phyloP scores from a whole-genome alignment of 2,329 filamentous ascomycete genomes.

The Trichoderma cornu-damae region DNA sequence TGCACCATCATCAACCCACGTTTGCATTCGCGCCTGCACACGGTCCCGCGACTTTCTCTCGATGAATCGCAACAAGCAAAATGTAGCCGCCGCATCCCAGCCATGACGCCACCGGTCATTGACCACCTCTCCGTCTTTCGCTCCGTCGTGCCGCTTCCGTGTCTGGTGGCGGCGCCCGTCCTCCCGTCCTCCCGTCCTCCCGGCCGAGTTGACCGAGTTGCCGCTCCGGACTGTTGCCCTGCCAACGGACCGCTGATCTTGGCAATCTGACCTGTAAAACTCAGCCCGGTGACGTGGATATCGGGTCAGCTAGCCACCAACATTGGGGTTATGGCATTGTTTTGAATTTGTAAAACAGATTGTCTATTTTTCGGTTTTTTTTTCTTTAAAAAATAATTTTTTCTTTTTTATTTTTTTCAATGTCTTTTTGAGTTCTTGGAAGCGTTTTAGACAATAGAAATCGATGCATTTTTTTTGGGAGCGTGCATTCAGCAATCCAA shows the following conservation, averaged over 20 bases:
- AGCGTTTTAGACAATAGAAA: background rate
- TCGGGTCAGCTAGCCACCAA: too few relatives aligned
- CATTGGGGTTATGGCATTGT: conserved; percentile 1
- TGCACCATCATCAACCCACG: background rate
- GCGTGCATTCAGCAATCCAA: conserved; percentile 22
- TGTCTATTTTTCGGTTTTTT: background rate
- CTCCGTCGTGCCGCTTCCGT: conserved; percentile 8
- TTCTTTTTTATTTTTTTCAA: too few relatives aligned
- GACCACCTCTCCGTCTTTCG: background rate
- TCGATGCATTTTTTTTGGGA: conserved; percentile 11
- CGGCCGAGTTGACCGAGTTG: background rate
- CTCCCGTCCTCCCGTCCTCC: conserved; percentile 11
- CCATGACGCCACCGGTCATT: background rate
- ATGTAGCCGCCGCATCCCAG: background rate
- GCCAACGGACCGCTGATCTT: conserved; percentile 12
- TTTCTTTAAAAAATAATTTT: too few relatives aligned
- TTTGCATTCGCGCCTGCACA: background rate
- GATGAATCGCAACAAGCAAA: background rate
- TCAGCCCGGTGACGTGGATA: conserved; percentile 14
- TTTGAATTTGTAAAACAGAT: conserved; percentile 2
- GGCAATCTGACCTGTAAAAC: conserved; percentile 8
- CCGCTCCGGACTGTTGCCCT: conserved; percentile 7
- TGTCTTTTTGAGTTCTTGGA: background rate
- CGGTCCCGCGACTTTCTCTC: background rate
- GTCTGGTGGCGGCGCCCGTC: conserved; percentile 8